Conservation (phyloP, 208 protist species). For the Leptomonas seymouri region DNA sequence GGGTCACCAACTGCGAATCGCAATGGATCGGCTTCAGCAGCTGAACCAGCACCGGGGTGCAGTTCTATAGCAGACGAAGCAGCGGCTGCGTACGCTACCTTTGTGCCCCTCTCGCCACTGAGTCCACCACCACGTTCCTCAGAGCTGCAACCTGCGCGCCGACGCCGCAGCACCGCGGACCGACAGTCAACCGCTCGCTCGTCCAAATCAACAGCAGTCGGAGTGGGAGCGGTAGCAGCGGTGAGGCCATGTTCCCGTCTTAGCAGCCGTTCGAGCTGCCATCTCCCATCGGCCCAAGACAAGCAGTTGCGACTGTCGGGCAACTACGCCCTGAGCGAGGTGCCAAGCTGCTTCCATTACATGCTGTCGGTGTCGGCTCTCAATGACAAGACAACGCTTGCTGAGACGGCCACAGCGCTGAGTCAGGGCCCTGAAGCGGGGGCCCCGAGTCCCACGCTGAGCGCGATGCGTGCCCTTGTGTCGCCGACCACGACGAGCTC, state of each 20-base stretch:
- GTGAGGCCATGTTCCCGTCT: no score
- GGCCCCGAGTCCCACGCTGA: not conserved
- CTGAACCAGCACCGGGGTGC: no score
- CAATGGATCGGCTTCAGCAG: no score
- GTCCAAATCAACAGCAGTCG: no score
- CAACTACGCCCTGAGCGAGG: not conserved
- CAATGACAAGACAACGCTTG: not conserved
- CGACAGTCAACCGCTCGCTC: no score
- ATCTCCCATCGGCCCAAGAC: not conserved
- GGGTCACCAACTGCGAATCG: no score
- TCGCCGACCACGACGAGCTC: no score
- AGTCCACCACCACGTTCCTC: constrained; percentile 3
- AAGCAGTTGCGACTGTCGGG: not conserved
- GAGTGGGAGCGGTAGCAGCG: not conserved
- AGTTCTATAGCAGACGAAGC: no score
- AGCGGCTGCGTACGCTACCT: not conserved
- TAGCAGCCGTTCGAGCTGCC: no score
- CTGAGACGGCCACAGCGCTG: not conserved
- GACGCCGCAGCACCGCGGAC: not conserved
- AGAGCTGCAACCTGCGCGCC: not conserved
- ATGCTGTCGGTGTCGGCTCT: not conserved
- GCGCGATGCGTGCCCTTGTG: no score
- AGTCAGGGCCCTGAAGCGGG: not conserved
- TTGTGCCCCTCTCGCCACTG: not conserved
- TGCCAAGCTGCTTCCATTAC: constrained; percentile 6